These are phyloP conservation scores for Holtermanniella nyarrowii DNA, from an alignment of 768 basidiomycete genomes.

Conservation along the genomic window DNA sequence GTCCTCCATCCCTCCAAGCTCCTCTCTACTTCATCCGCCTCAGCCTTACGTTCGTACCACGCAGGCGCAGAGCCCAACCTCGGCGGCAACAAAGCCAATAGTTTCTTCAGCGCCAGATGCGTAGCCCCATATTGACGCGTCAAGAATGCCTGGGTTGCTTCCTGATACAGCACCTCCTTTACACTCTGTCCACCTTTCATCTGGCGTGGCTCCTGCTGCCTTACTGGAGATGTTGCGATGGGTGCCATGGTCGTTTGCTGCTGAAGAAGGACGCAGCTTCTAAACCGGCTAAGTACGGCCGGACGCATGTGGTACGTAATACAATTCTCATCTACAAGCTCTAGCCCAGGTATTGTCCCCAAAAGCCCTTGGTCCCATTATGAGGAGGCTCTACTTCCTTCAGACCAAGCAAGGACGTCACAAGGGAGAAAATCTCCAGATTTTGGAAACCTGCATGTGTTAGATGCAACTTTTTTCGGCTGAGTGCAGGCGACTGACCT, in stretches of 20 bases:
- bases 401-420: slow-evolving; percentile 58
- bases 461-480: neutral
- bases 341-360: slow-evolving; percentile 58
- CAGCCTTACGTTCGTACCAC: slow-evolving; percentile 14
- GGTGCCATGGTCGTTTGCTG: neutral
- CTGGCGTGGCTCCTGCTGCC: neutral
- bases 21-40: neutral
- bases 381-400: slow-evolving; percentile 17
- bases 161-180: slow-evolving; percentile 26
- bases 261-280: neutral
- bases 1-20: slow-evolving; percentile 16
- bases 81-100: neutral
- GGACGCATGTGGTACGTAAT: no score
- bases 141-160: slow-evolving; percentile 33
- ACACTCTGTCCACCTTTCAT: no score
- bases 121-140: slow-evolving; percentile 27
- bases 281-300: neutral
- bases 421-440: slow-evolving; percentile 72
- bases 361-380: slow-evolving; percentile 73
- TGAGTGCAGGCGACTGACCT: slow-evolving; percentile 7
- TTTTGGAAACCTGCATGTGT: slow-evolving; percentile 75
- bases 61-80: neutral
- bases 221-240: neutral
- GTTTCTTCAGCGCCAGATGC: slow-evolving; percentile 8
- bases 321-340: no score